These are phyloP conservation scores for Daedaleopsis sinensis DNA, from an alignment of 768 basidiomycete species.

Conservation along the genomic window DNA sequence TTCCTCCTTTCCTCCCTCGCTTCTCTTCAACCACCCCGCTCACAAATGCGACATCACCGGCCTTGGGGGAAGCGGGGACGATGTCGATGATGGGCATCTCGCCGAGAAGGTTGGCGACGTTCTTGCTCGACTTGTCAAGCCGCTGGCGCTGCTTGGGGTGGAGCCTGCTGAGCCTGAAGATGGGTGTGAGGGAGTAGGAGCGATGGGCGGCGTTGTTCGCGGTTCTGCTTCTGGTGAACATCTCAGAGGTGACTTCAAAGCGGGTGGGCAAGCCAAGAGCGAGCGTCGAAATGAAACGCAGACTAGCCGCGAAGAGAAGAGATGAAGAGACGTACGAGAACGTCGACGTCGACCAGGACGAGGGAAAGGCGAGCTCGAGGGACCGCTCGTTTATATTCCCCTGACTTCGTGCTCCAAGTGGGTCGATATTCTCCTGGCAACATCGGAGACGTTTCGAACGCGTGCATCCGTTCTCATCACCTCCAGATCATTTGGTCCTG, in stretches of 20 bases:
- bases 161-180: slow-evolving; percentile 13
- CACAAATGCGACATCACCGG: background rate
- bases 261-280: background rate
- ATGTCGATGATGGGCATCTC: slow-evolving; percentile 19
- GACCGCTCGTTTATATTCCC: slow-evolving; percentile 1
- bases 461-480: slow-evolving; percentile 1
- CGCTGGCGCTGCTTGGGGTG: slow-evolving; percentile 18
- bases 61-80: slow-evolving; percentile 3
- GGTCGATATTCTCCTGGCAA: background rate
- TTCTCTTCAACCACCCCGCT: background rate
- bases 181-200: slow-evolving; percentile 12
- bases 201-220: slow-evolving; percentile 13
- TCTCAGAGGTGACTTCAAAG: background rate
- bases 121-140: slow-evolving; percentile 20
- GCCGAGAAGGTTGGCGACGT: slow-evolving; percentile 17
- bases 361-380: background rate
- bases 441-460: background rate
- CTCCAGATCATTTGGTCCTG: too few species aligned
- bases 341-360: slow-evolving; percentile 22
- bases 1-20: background rate
- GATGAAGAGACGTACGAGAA: slow-evolving; percentile 1
- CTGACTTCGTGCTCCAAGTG: background rate
- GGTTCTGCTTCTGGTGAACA: slow-evolving; percentile 20
- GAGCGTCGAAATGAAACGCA: background rate
- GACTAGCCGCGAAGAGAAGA: slow-evolving; percentile 16